Evolutionary conservation across 2,329 filamentous ascomycete species (phyloP).

Genomic region (Arthroderma sp.): DNA sequence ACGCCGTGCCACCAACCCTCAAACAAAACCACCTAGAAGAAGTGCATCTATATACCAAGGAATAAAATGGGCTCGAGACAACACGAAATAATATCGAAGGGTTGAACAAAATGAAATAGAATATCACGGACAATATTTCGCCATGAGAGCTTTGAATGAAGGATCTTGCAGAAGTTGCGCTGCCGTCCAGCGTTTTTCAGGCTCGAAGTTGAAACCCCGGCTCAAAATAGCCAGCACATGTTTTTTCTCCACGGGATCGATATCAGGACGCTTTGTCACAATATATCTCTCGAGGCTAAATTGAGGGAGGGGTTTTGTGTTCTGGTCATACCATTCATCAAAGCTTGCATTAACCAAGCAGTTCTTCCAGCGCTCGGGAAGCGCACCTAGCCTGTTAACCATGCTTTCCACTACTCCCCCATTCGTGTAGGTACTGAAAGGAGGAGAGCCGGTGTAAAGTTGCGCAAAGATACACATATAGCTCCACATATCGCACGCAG

Average conservation of each 20-base stretch:
- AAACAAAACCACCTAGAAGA: too few species aligned
- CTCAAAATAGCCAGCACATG: slow-evolving; percentile 13
- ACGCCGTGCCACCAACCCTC: too few species aligned
- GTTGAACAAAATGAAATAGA: background rate
- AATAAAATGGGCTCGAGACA: too few species aligned
- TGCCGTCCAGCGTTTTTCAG: slow-evolving; percentile 16
- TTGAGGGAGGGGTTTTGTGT: slow-evolving; percentile 1
- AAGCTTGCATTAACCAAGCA: slow-evolving; percentile 8
- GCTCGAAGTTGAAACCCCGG: slow-evolving; percentile 15
- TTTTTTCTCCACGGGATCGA: slow-evolving; percentile 2
- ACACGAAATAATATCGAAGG: too few species aligned
- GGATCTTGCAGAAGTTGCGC: slow-evolving; percentile 17
- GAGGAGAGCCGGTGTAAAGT: slow-evolving; percentile 14
- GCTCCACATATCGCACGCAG: slow-evolving; percentile 21
- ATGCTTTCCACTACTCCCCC: slow-evolving; percentile 14
- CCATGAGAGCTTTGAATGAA: slow-evolving; percentile 19
- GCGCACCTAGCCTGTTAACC: slow-evolving; percentile 13
- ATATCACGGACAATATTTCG: slow-evolving; percentile 16
- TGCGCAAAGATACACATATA: slow-evolving; percentile 18
- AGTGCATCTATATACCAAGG: too few species aligned
- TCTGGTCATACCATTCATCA: slow-evolving; percentile 20
- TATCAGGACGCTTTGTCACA: background rate
- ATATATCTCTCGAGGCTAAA: background rate
- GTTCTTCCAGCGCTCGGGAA: slow-evolving; percentile 17
- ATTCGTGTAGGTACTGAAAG: slow-evolving; percentile 9